phyloP scores from a whole-genome alignment of 192 early-diverging fungal species.

The Obelidium mucronatum region DNA sequence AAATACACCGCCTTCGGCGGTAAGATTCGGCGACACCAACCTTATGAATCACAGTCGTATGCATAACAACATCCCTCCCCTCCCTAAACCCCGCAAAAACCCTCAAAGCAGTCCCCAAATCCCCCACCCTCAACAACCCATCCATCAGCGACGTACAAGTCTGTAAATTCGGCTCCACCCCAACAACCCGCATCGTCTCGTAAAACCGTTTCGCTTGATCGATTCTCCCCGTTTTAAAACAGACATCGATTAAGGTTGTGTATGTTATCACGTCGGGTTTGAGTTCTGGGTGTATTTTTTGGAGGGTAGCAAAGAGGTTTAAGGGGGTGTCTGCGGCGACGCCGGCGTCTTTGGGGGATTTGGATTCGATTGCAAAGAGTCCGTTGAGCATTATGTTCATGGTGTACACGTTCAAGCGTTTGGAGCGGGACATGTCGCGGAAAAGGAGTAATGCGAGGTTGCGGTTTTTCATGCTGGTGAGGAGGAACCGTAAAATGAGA shows the following conservation, averaged over 20 bases:
- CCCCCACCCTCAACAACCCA: background rate
- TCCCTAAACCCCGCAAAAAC: background rate
- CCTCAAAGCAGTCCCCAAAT: background rate
- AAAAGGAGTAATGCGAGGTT: background rate
- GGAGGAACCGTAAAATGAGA: background rate
- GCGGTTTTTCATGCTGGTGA: background rate
- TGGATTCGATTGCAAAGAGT: background rate
- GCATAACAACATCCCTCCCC: slow-evolving; percentile 3
- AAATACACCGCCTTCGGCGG: no score
- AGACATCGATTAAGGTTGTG: background rate
- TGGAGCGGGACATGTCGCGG: background rate
- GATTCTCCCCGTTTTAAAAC: background rate
- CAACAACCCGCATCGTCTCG: background rate
- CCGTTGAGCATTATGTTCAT: background rate
- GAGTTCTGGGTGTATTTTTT: no score
- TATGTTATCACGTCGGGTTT: slow-evolving; percentile 3
- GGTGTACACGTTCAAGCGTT: background rate
- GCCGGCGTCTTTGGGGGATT: no score
- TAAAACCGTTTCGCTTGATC: slow-evolving; percentile 1
- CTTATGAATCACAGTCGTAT: slow-evolving; percentile 13
- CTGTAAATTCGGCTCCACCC: background rate
- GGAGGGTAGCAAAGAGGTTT: no score
- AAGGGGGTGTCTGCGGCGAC: no score
- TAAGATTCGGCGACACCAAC: no score
- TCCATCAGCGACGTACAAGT: slow-evolving; percentile 15